Conservation (phyloP, 1,284 basidiomycete species). For the Porphyrellus sp. region DNA sequence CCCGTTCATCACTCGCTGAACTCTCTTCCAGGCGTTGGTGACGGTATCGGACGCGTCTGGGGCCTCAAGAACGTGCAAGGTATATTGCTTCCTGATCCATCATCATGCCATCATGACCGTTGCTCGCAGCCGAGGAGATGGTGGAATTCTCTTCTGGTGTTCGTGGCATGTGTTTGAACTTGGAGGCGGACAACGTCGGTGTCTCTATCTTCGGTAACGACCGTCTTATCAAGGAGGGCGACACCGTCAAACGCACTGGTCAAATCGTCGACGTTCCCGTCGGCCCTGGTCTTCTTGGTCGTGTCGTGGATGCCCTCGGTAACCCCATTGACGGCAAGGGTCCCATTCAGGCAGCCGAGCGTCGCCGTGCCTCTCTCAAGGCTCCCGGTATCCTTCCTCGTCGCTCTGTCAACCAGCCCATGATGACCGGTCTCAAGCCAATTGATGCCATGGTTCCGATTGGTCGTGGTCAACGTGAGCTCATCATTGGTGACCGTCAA, state of each 20-base stretch:
- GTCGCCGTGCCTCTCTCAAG: conserved; percentile 96
- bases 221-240: conserved; percentile 99
- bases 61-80: conserved; percentile 89
- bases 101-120: conserved; percentile 3
- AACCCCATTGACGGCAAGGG: conserved; percentile 99
- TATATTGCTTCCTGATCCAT: conserved; percentile 35
- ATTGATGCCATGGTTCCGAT: conserved; percentile 99
- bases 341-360: conserved; percentile 89
- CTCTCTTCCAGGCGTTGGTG: conserved; percentile 81
- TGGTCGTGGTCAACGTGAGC: conserved; percentile 99
- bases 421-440: conserved; percentile 99
- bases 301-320: conserved; percentile 98
- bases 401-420: conserved; percentile 99
- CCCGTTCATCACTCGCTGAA: conserved; percentile 13
- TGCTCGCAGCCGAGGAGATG: conserved; percentile 90
- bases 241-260: conserved; percentile 99
- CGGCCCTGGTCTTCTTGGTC: conserved; percentile 92
- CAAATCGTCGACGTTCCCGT: conserved; percentile 99
- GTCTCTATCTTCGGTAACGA: conserved; percentile 99
- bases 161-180: conserved; percentile 98
- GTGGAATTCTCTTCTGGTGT: conserved; percentile 99
- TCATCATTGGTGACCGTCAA: conserved; percentile 99
- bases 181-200: conserved; percentile 99
- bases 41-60: conserved; percentile 99
- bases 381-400: conserved; percentile 98